These are phyloP conservation scores for Lactifluus hygrophoroides DNA, from an alignment of 768 basidiomycete species.

Conservation along the genomic window DNA sequence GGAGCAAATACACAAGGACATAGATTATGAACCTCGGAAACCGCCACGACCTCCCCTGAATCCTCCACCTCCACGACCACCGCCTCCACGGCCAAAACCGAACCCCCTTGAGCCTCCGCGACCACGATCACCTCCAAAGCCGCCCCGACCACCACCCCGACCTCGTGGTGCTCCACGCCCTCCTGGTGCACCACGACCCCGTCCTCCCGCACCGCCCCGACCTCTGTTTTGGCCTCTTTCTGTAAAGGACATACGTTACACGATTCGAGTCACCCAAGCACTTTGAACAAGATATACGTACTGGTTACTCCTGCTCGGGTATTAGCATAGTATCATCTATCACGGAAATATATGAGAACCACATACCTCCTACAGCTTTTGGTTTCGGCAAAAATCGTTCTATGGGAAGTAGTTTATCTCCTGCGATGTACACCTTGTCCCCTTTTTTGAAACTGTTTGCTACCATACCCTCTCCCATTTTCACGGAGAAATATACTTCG, in stretches of 20 bases:
- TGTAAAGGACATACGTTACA: constrained; percentile 30
- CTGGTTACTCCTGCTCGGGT: constrained; percentile 29
- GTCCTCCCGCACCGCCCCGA: constrained; percentile 25
- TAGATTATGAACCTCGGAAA: constrained; percentile 41
- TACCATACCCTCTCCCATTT: constrained; percentile 94
- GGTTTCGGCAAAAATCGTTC: constrained; percentile 97
- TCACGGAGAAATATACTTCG: constrained; percentile 95
- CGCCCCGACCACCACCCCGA: constrained; percentile 32
- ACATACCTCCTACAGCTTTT: constrained; percentile 62
- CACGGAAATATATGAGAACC: constrained; percentile 2
- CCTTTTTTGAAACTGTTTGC: constrained; percentile 94
- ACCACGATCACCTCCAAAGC: constrained; percentile 37
- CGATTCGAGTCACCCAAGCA: constrained; percentile 14
- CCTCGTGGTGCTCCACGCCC: constrained; percentile 26
- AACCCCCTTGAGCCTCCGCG: constrained; percentile 40
- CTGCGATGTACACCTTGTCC: constrained; percentile 95
- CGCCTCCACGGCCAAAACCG: constrained; percentile 30
- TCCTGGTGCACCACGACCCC: constrained; percentile 23
- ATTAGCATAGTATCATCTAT: constrained; percentile 3
- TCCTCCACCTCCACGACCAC: constrained; percentile 34
- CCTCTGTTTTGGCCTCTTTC: constrained; percentile 36
- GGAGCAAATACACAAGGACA: neutral
- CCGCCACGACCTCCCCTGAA: constrained; percentile 34
- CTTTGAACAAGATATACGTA: constrained; percentile 16
- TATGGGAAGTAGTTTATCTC: constrained; percentile 94